A percentile compares a stretch with the other conserved stretches of the same genome.
phyloP scores from a whole-genome alignment of 441 rosid species.

The Pelargonium citronellum region DNA sequence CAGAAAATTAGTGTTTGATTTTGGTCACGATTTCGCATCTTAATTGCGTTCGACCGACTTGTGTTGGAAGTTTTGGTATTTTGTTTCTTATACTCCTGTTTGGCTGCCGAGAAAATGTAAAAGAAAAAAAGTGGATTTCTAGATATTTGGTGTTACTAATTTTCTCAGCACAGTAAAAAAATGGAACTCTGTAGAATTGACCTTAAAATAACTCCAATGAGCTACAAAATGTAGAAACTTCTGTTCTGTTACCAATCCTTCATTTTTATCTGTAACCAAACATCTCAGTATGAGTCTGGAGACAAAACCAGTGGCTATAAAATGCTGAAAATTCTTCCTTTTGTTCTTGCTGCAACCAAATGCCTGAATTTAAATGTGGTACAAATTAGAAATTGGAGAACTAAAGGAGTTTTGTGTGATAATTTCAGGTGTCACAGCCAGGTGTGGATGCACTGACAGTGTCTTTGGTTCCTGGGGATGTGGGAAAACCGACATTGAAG shows the following conservation, averaged over 20 bases:
- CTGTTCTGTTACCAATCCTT: not conserved
- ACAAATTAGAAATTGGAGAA: conserved; percentile 2
- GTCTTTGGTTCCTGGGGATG: conserved; percentile 68
- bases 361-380: conserved; percentile 15
- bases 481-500: conserved; percentile 55
- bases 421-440: conserved; percentile 42
- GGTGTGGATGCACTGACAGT: conserved; percentile 48
- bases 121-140: not conserved
- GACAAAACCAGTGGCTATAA: not conserved
- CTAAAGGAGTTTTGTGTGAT: conserved; percentile 10
- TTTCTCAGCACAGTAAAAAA: not conserved
- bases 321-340: not conserved
- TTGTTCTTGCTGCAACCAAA: not conserved
- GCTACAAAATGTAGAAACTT: not conserved
- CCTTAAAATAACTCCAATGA: not conserved
- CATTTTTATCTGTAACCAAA: not conserved
- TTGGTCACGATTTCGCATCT: not conserved
- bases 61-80: not conserved
- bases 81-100: not conserved
- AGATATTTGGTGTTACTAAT: not conserved
- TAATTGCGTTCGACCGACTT: not conserved
- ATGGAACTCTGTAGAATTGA: conserved; percentile 2
- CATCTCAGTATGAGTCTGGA: not conserved
- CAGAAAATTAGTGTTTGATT: no score
- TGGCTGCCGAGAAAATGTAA: not conserved